Conservation (phyloP, 257 asterid genomes). For the Solanum rostratum region DNA sequence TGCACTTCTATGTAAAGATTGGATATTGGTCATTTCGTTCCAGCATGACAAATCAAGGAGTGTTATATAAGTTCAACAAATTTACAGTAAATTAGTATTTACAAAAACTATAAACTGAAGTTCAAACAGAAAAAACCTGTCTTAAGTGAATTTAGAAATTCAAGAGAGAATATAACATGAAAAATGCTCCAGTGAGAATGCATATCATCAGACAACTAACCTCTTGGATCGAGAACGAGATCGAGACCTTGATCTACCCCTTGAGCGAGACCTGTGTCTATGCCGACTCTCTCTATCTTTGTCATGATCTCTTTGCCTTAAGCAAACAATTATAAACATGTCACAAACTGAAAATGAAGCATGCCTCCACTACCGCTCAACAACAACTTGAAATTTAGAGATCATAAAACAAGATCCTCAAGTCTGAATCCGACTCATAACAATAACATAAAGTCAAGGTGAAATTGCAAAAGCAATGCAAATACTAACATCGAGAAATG, state of each 20-base stretch:
- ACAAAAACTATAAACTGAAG: neutral
- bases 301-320: slow-evolving; percentile 65
- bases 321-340: neutral
- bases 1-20: neutral
- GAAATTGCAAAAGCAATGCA: neutral
- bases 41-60: neutral
- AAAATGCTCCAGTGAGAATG: neutral
- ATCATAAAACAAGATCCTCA: neutral
- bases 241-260: slow-evolving; percentile 62
- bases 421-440: neutral
- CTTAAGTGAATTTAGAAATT: neutral
- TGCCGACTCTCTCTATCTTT: slow-evolving; percentile 62
- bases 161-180: neutral
- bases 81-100: neutral
- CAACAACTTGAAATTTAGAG: neutral
- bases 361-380: neutral
- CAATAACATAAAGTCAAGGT: neutral
- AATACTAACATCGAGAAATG: neutral
- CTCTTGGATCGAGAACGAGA: slow-evolving; percentile 89
- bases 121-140: neutral
- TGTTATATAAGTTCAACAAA: neutral
- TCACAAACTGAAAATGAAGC: neutral
- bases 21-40: neutral
- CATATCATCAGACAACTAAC: slow-evolving; percentile 15
- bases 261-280: slow-evolving; percentile 57